phyloP scores from a whole-genome alignment of 441 rosid genomes.

The Melastoma candidum region DNA sequence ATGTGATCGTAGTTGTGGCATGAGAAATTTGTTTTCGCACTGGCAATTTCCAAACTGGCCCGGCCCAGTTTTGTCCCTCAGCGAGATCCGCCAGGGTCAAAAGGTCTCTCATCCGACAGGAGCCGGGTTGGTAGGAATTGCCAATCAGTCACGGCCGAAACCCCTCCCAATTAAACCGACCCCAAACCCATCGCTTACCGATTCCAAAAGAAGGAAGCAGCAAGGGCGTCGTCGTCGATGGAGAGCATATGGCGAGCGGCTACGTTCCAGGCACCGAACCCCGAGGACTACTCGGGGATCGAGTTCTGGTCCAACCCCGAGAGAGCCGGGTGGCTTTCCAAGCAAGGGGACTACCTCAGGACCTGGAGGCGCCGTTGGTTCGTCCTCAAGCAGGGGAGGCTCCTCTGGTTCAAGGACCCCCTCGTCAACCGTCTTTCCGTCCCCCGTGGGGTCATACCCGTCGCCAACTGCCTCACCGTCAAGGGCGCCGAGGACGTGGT shows the following conservation, averaged over 20 bases:
- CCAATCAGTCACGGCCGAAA: too few relatives aligned
- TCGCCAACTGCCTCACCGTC: conserved; percentile 59
- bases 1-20: too few relatives aligned
- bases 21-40: too few relatives aligned
- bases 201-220: too few relatives aligned
- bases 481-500: conserved; percentile 72
- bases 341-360: conserved; percentile 76
- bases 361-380: conserved; percentile 87
- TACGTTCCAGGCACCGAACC: conserved; percentile 57
- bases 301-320: conserved; percentile 59
- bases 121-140: too few relatives aligned
- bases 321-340: conserved; percentile 57
- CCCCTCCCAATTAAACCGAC: too few relatives aligned
- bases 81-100: too few relatives aligned
- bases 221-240: conserved; percentile 18
- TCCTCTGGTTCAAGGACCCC: conserved; percentile 74
- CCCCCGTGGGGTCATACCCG: conserved; percentile 69
- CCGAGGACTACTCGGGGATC: conserved; percentile 40
- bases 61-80: too few relatives aligned
- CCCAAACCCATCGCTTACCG: too few relatives aligned
- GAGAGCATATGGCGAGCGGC: conserved; percentile 58
- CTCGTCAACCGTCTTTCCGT: conserved; percentile 37
- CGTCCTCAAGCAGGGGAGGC: conserved; percentile 67
- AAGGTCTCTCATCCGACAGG: too few relatives aligned
- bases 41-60: too few relatives aligned